Conservation (phyloP, 2,329 filamentous ascomycete species). For the Penicillium psychrosexuale region DNA sequence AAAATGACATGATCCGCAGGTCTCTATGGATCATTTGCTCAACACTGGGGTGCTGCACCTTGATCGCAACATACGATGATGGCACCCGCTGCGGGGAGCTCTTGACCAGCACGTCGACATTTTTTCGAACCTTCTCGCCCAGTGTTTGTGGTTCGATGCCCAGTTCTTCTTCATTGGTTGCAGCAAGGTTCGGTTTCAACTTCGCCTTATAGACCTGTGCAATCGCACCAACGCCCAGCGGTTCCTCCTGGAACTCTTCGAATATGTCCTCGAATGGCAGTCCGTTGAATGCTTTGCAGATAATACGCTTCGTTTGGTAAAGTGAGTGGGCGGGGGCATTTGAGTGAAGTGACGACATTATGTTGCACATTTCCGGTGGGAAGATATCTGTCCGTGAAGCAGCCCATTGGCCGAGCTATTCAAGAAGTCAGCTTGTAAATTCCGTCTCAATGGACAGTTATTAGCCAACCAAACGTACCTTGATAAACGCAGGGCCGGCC, state of each 20-base stretch:
- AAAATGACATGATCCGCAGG: slow-evolving; percentile 88
- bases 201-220: slow-evolving; percentile 97
- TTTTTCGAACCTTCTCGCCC: slow-evolving; percentile 68
- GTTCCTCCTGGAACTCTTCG: slow-evolving; percentile 86
- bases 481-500: slow-evolving; percentile 94
- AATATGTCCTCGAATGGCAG: slow-evolving; percentile 86
- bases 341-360: slow-evolving; percentile 94
- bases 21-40: slow-evolving; percentile 89
- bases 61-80: slow-evolving; percentile 89
- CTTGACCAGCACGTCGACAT: slow-evolving; percentile 82
- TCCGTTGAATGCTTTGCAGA: slow-evolving; percentile 77
- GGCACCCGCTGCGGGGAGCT: slow-evolving; percentile 80
- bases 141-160: slow-evolving; percentile 55
- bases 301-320: slow-evolving; percentile 70
- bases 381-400: slow-evolving; percentile 96
- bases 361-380: slow-evolving; percentile 81
- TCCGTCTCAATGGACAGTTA: not conserved
- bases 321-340: slow-evolving; percentile 90
- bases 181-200: slow-evolving; percentile 73
- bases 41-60: slow-evolving; percentile 88
- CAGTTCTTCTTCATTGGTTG: slow-evolving; percentile 57
- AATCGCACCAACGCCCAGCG: slow-evolving; percentile 90
- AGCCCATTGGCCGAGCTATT: slow-evolving; percentile 91
- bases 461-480: slow-evolving; percentile 53
- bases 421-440: not conserved